phyloP scores from a whole-genome alignment of 495 filamentous ascomycete genomes.

The Daldinia vernicosa region DNA sequence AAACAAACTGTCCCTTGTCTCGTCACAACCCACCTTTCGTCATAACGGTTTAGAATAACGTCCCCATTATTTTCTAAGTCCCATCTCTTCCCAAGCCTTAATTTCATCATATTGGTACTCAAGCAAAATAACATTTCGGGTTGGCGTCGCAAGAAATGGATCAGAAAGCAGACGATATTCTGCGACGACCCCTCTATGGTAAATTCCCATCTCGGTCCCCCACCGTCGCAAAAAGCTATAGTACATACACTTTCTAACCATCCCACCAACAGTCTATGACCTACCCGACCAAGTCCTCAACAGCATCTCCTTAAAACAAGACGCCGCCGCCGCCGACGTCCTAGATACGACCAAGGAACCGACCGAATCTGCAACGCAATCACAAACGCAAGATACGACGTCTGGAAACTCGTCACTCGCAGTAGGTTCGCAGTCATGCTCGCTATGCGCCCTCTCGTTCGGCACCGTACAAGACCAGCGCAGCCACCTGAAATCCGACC shows the following conservation, averaged over 20 bases:
- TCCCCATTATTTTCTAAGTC: not conserved
- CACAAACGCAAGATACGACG: constrained; percentile 51
- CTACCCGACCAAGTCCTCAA: constrained; percentile 79
- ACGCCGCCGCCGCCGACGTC: constrained; percentile 45
- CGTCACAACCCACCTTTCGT: not conserved
- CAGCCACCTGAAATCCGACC: constrained; percentile 86
- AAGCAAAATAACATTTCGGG: not conserved
- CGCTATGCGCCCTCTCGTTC: constrained; percentile 78
- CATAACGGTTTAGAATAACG: not conserved
- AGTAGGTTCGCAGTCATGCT: constrained; percentile 77
- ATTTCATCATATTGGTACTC: not conserved
- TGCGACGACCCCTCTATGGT: constrained; percentile 55
- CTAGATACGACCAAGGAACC: constrained; percentile 42
- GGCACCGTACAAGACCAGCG: constrained; percentile 80
- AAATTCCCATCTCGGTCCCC: constrained; percentile 5
- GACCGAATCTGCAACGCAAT: constrained; percentile 6
- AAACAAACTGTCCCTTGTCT: no score
- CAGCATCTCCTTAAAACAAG: constrained; percentile 69
- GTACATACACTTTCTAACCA: constrained; percentile 25
- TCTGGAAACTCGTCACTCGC: constrained; percentile 42
- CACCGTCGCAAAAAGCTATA: constrained; percentile 1
- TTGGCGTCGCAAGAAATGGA: constrained; percentile 26
- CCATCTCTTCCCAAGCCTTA: not conserved
- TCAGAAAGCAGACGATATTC: constrained; percentile 47
- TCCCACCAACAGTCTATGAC: constrained; percentile 74